phyloP scores from a whole-genome alignment of 2,329 filamentous ascomycete genomes.

The Diaporthe eres region DNA sequence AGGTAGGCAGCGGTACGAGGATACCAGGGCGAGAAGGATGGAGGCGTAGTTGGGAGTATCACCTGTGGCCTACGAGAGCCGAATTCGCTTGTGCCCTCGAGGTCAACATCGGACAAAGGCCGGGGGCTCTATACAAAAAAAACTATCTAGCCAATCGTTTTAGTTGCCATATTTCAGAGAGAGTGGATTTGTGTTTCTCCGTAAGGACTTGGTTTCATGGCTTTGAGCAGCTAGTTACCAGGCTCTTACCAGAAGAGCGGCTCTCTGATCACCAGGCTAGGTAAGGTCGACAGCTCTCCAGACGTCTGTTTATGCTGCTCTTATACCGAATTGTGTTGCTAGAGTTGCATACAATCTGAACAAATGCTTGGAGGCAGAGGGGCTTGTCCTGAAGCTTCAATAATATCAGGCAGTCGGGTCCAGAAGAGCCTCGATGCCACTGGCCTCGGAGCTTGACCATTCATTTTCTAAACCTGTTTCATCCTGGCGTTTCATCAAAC shows the following conservation, averaged over 20 bases:
- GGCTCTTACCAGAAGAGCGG: background rate
- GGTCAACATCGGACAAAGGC: background rate
- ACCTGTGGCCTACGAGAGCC: background rate
- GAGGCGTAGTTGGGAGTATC: background rate
- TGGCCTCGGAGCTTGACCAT: too few species aligned
- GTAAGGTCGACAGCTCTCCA: background rate
- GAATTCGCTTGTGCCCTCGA: background rate
- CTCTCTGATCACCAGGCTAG: background rate
- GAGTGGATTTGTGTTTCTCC: background rate
- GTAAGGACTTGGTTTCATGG: too few species aligned
- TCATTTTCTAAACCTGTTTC: background rate
- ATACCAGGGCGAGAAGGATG: too few species aligned
- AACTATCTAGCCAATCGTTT: background rate
- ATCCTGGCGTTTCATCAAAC: background rate
- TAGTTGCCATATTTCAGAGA: too few species aligned
- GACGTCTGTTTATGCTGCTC: background rate
- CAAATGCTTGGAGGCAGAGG: too few species aligned
- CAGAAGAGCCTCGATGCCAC: background rate
- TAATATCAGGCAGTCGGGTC: background rate
- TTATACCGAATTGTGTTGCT: fast-evolving
- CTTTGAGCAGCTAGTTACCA: background rate
- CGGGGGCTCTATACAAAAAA: too few species aligned
- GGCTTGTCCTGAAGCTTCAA: background rate
- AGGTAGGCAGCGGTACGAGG: background rate
- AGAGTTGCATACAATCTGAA: too few species aligned